Conservation (phyloP, 2,329 filamentous ascomycete genomes). For the Coniochaeta ligniaria region DNA sequence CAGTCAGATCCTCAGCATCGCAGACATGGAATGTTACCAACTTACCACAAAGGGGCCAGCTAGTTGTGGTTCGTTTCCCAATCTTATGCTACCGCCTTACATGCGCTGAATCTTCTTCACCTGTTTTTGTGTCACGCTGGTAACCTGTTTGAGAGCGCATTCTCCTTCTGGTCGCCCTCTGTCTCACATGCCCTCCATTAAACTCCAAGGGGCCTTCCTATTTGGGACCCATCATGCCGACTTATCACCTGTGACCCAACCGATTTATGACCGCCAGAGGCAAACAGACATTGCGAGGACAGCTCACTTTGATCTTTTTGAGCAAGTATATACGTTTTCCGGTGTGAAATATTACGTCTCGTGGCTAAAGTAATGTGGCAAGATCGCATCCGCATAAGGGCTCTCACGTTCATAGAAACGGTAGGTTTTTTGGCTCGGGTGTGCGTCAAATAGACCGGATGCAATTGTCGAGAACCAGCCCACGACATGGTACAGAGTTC, state of each 20-base stretch:
- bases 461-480: no score
- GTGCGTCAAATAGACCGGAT: no score
- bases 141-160: neutral
- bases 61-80: no score
- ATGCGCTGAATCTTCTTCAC: neutral
- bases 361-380: no score
- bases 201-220: neutral
- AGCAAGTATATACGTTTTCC: neutral
- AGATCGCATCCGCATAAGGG: no score
- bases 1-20: neutral
- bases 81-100: no score
- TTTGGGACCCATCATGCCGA: neutral
- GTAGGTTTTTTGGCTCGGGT: no score
- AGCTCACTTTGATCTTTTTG: neutral
- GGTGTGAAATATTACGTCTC: no score
- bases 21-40: neutral
- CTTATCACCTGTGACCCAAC: neutral
- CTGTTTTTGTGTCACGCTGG: neutral
- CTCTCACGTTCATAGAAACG: no score
- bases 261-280: neutral
- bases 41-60: neutral
- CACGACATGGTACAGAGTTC: no score
- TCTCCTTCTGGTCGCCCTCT: neutral
- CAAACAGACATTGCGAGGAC: neutral
- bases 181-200: neutral